Base-by-base conservation (phyloP, 495 filamentous ascomycete species). In the Lindgomyces ingoldianus region DNA sequence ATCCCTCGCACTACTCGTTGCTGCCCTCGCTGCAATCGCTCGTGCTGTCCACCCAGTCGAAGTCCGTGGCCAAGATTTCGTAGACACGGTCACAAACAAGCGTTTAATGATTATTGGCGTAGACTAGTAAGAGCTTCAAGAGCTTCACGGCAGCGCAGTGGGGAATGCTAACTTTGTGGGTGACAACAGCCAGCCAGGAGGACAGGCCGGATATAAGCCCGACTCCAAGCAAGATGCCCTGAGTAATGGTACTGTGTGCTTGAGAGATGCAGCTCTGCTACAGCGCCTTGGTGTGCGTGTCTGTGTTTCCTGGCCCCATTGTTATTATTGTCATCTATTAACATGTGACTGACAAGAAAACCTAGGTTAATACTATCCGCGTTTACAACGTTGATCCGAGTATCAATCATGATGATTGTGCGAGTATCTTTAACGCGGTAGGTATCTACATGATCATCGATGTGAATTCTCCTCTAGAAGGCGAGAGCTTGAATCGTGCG, bases 251-350 rank as follows among this genome's bases (percentile, higher is more conserved):
- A 82, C 86, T 27, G 79, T 83, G 56, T 98, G 93, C 79, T 77
- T 93, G 68, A 87, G 93, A 51, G 93, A 98, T 81, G 93, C 94
- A 51, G 91, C 91, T 10, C 79, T 98, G 24, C 91, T 98, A 85
- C 93, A 98, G 80, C 74, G 82, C 25, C 80, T 98, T 57, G 89
- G 88, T 77, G 77, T 62, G 33, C 33, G 57, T 60, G 10, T 22
- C 21, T 3, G n/a, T 19, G 12, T 36, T 83, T 62, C 22, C 56
- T 39, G 3, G 25, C 25, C 30, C 27, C 50, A 29, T 14, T 21
- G 16, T 25, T 27, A 54, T 12, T 39, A 6, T 39, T 14, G 6
- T 14, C 25, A 77, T 67, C 75, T 56, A 26, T 24, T 12, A 1
- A 57, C 83, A 85, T 83, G 6, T 22, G 18, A 52, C 18, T 52